Evolutionary conservation across 352 stramenopile genomes (phyloP).

Genomic region (Achlya hypogyna): DNA sequence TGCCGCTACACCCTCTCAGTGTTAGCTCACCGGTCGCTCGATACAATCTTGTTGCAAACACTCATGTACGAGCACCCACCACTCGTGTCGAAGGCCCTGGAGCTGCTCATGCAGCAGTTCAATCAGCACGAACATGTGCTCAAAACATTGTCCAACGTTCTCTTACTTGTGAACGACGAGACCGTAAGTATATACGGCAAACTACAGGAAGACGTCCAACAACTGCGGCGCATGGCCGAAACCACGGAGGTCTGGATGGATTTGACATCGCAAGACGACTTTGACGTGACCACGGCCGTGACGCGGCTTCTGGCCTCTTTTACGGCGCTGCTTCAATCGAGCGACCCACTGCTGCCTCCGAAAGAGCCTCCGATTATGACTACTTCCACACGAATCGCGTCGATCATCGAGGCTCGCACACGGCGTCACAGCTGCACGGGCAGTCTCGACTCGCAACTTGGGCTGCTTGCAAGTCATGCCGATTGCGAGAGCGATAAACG

Average conservation of each 20-base stretch:
- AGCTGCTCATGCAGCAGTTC: slow-evolving; percentile 57
- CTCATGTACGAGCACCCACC: slow-evolving; percentile 77
- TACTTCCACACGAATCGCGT: neutral
- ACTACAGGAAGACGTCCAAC: slow-evolving; percentile 59
- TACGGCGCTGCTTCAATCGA: slow-evolving; percentile 24
- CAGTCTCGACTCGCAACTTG: neutral
- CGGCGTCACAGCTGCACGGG: neutral
- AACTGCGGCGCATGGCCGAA: slow-evolving; percentile 46
- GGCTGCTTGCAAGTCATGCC: neutral
- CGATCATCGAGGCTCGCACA: neutral
- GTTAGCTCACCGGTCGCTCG: slow-evolving; percentile 34
- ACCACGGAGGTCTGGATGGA: slow-evolving; percentile 80
- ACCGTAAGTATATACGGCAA: slow-evolving; percentile 62
- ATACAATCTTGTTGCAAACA: slow-evolving; percentile 65
- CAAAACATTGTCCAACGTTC: slow-evolving; percentile 52
- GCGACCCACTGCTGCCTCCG: neutral
- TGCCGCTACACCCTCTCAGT: slow-evolving; percentile 49
- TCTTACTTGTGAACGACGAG: slow-evolving; percentile 50
- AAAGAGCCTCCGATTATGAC: neutral
- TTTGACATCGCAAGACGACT: slow-evolving; percentile 62
- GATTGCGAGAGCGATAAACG: neutral
- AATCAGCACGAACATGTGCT: slow-evolving; percentile 67
- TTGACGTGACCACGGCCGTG: slow-evolving; percentile 42
- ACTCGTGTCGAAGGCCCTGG: slow-evolving; percentile 56
- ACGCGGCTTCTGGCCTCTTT: slow-evolving; percentile 41